phyloP scores from a whole-genome alignment of 2,329 filamentous ascomycete species.

The Fulvia fulva region DNA sequence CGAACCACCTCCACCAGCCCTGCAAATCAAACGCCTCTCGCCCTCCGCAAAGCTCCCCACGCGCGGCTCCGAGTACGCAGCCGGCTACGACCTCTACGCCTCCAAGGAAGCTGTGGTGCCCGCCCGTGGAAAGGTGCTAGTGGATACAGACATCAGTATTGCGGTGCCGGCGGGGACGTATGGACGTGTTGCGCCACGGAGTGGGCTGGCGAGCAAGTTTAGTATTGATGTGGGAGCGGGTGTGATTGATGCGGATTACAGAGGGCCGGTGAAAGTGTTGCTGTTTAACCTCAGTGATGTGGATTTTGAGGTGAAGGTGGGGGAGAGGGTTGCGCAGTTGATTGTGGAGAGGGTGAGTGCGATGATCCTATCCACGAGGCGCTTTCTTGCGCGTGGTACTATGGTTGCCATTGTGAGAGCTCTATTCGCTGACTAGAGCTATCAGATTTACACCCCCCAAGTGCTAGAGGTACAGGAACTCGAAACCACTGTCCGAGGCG shows the following conservation, averaged over 20 bases:
- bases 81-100: conserved; percentile 87
- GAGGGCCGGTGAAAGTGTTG: conserved; percentile 88
- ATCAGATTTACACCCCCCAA: conserved; percentile 89
- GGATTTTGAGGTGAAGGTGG: conserved; percentile 77
- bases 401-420: too few relatives aligned
- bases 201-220: conserved; percentile 59
- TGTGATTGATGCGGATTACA: conserved; percentile 96
- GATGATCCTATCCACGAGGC: neutral
- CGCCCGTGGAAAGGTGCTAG: conserved; percentile 75
- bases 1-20: conserved; percentile 50
- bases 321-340: conserved; percentile 89
- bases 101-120: conserved; percentile 72
- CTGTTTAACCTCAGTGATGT: conserved; percentile 86
- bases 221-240: conserved; percentile 95
- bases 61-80: conserved; percentile 81
- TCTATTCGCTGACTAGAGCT: too few relatives aligned
- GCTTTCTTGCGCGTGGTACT: conserved; percentile 2
- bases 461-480: conserved; percentile 85
- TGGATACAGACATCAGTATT: conserved; percentile 88
- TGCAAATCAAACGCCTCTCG: conserved; percentile 85
- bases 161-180: conserved; percentile 89
- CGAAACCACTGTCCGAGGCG: conserved; percentile 84
- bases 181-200: conserved; percentile 50
- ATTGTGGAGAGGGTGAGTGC: conserved; percentile 73
- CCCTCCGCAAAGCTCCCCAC: conserved; percentile 77